phyloP scores from a whole-genome alignment of 768 basidiomycete genomes.

The Suillus hirtellus region DNA sequence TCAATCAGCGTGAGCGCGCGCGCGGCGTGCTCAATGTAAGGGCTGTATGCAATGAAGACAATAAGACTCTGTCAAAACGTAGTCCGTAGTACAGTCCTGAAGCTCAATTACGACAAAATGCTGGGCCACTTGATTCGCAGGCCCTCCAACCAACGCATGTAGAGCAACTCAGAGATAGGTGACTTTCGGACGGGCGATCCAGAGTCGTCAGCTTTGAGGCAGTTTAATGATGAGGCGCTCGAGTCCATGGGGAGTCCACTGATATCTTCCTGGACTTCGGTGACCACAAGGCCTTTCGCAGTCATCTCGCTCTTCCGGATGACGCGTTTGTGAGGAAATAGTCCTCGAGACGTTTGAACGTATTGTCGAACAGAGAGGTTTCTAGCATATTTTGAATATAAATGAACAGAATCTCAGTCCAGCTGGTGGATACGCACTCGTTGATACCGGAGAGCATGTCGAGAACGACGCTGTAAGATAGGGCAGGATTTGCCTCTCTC shows the following conservation, averaged over 20 bases:
- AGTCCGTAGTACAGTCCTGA: background rate
- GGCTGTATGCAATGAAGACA: background rate
- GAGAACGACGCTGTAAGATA: slow-evolving; percentile 85
- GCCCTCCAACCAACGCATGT: slow-evolving; percentile 95
- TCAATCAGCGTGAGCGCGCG: background rate
- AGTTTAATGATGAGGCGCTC: slow-evolving; percentile 26
- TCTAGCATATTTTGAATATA: slow-evolving; percentile 40
- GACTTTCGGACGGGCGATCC: slow-evolving; percentile 59
- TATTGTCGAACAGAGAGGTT: slow-evolving; percentile 79
- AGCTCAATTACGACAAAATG: slow-evolving; percentile 41
- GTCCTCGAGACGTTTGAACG: slow-evolving; percentile 72
- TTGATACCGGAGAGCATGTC: slow-evolving; percentile 91
- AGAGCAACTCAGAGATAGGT: slow-evolving; percentile 94
- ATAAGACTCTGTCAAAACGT: background rate
- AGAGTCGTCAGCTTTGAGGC: slow-evolving; percentile 40
- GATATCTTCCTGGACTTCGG: slow-evolving; percentile 77
- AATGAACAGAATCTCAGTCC: slow-evolving; percentile 2
- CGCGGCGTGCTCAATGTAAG: background rate
- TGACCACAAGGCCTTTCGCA: slow-evolving; percentile 77
- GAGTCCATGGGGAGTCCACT: slow-evolving; percentile 46
- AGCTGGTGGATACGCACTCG: slow-evolving; percentile 57
- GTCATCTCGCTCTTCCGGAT: slow-evolving; percentile 86
- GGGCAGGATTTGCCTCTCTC: slow-evolving; percentile 75
- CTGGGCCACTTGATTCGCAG: slow-evolving; percentile 89
- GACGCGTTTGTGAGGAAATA: slow-evolving; percentile 82